Base-by-base conservation (phyloP, 2,329 filamentous ascomycete species). In the Neofusicoccum cordaticola region DNA sequence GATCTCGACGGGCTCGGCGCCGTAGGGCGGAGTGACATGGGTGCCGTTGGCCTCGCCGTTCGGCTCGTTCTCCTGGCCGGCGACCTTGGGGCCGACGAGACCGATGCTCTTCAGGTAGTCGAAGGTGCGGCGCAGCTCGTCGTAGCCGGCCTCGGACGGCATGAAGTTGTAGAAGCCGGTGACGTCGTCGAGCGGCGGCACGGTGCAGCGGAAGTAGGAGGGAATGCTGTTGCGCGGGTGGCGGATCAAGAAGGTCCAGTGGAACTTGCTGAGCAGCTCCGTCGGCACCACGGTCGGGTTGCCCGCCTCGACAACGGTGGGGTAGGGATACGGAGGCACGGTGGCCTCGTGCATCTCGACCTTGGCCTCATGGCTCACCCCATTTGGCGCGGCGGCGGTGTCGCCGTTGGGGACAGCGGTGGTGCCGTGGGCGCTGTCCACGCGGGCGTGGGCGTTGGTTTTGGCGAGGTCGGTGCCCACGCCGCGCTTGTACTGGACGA, bases 191-290 rank as follows among this genome's bases (percentile, higher is more conserved):
- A 97, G 84, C 0, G 95, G 95, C 13, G 95, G 93, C 62, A 97
- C 86, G 57, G 92, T 96, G 85, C 94, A 98, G 70, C 94, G 90
- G 84, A 90, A 97, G 82, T 94, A 98, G 52, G 92, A 96, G 7
- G 95, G 95, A 69, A 98, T 93, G 71, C 91, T 90, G 74, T 88
- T 88, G 71, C 92, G 88, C n/a, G 95, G 95, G 77, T 98, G 93
- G 65, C 95, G 93, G 82, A 99, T 98, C 68, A 98, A 85, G 80
- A 99, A 98, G 22, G 93, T 92, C 81, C 94, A 98, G 78, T 97
- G 93, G 80, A 96, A 98, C 69, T 87, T 84, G 73, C 87, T 85
- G 65, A 98, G 83, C 66, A 92, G 81, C 35, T 87, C 86, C 34
- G 86, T 79, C 2, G 95, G 95, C 58, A 98, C 80, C 31, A 96